Evolutionary conservation across 768 basidiomycete species (phyloP).

Genomic region (Boletus rubropictus): DNA sequence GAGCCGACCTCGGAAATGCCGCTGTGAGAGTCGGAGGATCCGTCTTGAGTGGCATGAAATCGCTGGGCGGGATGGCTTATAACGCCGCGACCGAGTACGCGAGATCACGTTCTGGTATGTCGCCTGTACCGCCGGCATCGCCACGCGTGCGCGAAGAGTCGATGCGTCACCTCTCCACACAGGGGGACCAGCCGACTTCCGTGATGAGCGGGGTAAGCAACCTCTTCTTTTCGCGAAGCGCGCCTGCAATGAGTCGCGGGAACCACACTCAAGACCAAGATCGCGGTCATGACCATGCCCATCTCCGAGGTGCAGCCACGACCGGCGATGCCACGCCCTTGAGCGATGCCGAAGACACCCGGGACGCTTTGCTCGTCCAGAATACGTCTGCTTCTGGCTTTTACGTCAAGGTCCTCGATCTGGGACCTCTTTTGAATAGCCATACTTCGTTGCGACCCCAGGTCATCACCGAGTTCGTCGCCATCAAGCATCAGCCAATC

Average conservation of each 20-base stretch:
- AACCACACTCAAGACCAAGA: conserved; percentile 8
- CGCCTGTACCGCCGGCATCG: conserved; percentile 5
- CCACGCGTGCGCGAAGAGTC: conserved; percentile 1
- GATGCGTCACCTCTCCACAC: conserved; percentile 19
- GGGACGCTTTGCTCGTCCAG: conserved; percentile 3
- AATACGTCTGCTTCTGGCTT: conserved; percentile 30
- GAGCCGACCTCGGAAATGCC: conserved; percentile 47
- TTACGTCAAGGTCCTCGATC: conserved; percentile 54
- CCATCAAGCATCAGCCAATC: conserved; percentile 43
- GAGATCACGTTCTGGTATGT: conserved; percentile 23
- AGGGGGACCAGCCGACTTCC: conserved; percentile 19
- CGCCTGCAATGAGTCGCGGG: conserved; percentile 40
- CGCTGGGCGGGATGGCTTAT: conserved; percentile 56
- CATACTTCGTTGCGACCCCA: conserved; percentile 22
- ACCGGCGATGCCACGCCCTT: conserved; percentile 9
- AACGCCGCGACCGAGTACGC: conserved; percentile 43
- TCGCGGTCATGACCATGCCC: conserved; percentile 1
- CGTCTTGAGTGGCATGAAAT: conserved; percentile 59
- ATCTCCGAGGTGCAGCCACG: conserved; percentile 14
- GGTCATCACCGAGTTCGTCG: conserved; percentile 44
- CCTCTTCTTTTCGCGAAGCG: conserved; percentile 57
- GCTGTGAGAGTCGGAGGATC: conserved; percentile 57
- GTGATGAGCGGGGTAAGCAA: conserved; percentile 27
- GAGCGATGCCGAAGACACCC: conserved; percentile 11
- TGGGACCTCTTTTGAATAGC: conserved; percentile 33